Evolutionary conservation across 2,329 filamentous ascomycete species (phyloP).

Genomic region (Xylaria sp.): DNA sequence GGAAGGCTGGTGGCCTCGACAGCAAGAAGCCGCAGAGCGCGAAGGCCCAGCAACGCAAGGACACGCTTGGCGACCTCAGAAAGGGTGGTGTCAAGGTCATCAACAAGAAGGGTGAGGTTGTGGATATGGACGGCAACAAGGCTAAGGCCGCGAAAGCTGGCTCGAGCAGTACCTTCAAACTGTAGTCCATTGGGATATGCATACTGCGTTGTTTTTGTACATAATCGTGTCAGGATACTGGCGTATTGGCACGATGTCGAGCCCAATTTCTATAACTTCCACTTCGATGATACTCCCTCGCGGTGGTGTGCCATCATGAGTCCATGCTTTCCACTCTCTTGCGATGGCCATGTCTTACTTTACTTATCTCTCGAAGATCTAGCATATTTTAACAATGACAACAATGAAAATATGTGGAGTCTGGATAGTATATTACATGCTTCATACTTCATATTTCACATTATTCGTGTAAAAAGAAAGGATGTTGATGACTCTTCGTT

Average conservation of each 20-base stretch:
- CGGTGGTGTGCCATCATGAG: no score
- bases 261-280: background rate
- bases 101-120: slow-evolving; percentile 80
- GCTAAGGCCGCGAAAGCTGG: slow-evolving; percentile 48
- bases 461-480: no score
- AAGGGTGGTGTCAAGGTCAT: slow-evolving; percentile 86
- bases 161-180: slow-evolving; percentile 56
- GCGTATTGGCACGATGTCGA: background rate
- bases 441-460: no score
- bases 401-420: no score
- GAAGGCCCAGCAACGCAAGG: slow-evolving; percentile 52
- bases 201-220: background rate
- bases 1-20: slow-evolving; percentile 56
- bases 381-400: no score
- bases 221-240: background rate
- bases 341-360: no score
- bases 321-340: no score
- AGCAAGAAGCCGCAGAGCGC: slow-evolving; percentile 48
- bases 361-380: no score
- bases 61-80: slow-evolving; percentile 43
- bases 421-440: no score
- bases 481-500: no score
- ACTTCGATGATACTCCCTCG: no score
- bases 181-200: slow-evolving; percentile 35
- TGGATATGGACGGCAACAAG: slow-evolving; percentile 77